Evolutionary conservation across 129 eudicot species (phyloP), one percentile per base, ranked within the genome.

Genomic region (Tagetes patula): DNA sequence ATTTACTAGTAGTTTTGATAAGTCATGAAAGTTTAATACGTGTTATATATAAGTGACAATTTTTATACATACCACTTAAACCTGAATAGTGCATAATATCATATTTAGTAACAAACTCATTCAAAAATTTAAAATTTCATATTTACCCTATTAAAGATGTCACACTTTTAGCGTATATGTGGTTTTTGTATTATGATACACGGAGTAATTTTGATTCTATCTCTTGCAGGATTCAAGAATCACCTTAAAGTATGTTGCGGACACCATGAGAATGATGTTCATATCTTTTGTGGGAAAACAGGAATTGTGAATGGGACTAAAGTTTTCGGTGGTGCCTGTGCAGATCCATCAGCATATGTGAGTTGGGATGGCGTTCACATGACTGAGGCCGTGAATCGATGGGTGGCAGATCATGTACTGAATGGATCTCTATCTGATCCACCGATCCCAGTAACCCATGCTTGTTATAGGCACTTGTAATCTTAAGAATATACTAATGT

Each of bases 331-430:
- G 82, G 69, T 39, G 58, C 87, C 3, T 91, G 97, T 58, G 75
- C 49, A 27, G 42, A 78, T 32, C 92, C 96, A 12, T 60, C 69
- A 2, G 38, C 56, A 1, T 74, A 73, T 47, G 55, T 91, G 62
- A 81, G 69, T 62, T 91, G 92, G 95, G 97, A 91, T 40, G 91
- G 84, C 0, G 80, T 86, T 27, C 95, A 91, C 67, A 87, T 75
- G 80, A 70, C 94, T 36, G 83, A 87, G 77, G 88, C 91, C 42
- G 97, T 89, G 5, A 85, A 80, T 64, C 86, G 62, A 7, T 88
- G 89, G 95, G 72, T 84, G 73, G 85, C 95, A 34, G 78, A 76
- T 69, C 83, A 54, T 12, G 78, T 79, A 12, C 65, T 72, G 32
- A 31, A 58, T 9, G 39, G 64, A 32, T 31, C 64, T 4, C 8